Evolutionary conservation across 2,329 filamentous ascomycete species (phyloP).

Genomic region (Aspergillus quadricinctus): DNA sequence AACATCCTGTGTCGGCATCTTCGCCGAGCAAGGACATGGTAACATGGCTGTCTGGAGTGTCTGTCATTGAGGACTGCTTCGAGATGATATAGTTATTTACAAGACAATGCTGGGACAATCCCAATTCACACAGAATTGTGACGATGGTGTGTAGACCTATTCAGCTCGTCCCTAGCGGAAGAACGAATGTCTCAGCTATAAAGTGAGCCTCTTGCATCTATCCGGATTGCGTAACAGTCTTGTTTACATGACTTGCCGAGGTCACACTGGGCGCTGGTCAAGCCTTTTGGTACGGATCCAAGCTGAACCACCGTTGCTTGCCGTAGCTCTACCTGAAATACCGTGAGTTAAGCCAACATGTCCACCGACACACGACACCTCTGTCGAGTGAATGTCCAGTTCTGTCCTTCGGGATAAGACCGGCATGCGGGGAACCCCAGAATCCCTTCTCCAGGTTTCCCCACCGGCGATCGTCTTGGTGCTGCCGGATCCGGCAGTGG

Average conservation of each 20-base stretch:
- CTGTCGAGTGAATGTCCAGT: neutral
- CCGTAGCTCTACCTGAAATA: too few relatives aligned
- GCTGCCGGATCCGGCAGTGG: neutral
- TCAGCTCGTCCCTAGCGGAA: too few relatives aligned
- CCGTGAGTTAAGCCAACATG: too few relatives aligned
- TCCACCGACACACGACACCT: neutral
- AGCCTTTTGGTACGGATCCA: neutral
- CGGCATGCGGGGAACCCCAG: neutral
- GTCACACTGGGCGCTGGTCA: neutral
- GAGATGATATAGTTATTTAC: neutral
- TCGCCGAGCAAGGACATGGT: neutral
- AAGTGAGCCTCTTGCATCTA: neutral
- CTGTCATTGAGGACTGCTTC: neutral
- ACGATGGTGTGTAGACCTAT: neutral
- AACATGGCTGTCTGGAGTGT: neutral
- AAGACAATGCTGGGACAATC: neutral
- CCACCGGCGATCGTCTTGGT: too few relatives aligned
- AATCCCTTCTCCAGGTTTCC: neutral
- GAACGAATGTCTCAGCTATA: neutral
- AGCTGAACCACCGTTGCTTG: neutral
- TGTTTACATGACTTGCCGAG: neutral
- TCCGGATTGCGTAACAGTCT: neutral
- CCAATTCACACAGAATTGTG: neutral
- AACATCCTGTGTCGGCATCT: neutral
- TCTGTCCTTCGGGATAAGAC: neutral